These are phyloP conservation scores for Russula sp. DNA, from an alignment of 768 basidiomycete species.

Conservation along the genomic window DNA sequence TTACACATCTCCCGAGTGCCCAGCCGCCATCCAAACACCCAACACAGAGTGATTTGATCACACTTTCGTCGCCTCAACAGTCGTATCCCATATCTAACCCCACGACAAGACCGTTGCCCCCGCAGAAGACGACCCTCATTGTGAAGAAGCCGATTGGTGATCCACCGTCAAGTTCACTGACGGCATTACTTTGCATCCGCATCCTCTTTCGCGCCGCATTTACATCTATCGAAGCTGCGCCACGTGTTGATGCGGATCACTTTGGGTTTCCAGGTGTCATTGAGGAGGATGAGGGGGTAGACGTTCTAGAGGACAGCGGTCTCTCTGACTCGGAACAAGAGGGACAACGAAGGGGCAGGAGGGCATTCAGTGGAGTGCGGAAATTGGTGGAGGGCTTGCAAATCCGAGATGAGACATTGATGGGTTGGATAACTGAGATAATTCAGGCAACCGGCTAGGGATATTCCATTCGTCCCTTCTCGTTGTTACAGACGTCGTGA, in stretches of 20 bases:
- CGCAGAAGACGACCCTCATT: constrained; percentile 53
- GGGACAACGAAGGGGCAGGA: constrained; percentile 63
- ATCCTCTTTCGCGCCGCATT: constrained; percentile 78
- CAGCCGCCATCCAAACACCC: constrained; percentile 52
- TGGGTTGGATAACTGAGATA: constrained; percentile 56
- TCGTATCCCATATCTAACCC: constrained; percentile 54
- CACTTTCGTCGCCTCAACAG: constrained; percentile 48
- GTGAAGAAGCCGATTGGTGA: constrained; percentile 54
- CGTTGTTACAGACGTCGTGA: too few species aligned
- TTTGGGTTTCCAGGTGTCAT: constrained; percentile 85
- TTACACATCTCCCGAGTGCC: constrained; percentile 66
- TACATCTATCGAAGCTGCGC: constrained; percentile 56
- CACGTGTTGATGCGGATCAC: constrained; percentile 72
- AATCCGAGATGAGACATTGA: constrained; percentile 55
- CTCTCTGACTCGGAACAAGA: constrained; percentile 43
- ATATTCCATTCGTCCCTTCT: background rate
- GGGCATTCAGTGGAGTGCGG: constrained; percentile 58
- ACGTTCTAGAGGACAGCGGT: constrained; percentile 27
- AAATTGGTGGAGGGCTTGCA: constrained; percentile 56
- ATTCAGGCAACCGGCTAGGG: constrained; percentile 33
- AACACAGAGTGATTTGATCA: constrained; percentile 67
- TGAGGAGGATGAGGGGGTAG: constrained; percentile 69
- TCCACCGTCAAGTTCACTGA: constrained; percentile 67
- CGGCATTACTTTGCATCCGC: constrained; percentile 75
- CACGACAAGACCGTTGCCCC: constrained; percentile 62